Conservation (phyloP, 2,329 filamentous ascomycete genomes). For the Hymenoscyphus salicellus region DNA sequence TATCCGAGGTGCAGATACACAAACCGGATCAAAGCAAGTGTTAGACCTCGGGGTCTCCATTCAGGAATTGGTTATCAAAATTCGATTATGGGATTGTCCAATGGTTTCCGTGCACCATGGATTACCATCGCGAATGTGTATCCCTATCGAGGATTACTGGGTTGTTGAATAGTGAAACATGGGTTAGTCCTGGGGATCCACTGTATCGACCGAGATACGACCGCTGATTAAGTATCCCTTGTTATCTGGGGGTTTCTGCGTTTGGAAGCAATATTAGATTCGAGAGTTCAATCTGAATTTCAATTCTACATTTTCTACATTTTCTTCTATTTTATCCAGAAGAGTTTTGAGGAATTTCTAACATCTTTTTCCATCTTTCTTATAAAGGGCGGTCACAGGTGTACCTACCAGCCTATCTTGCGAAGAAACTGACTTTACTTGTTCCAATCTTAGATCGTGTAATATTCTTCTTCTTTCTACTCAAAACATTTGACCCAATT, state of each 20-base stretch:
- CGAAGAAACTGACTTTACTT: too few relatives aligned
- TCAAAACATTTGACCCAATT: too few relatives aligned
- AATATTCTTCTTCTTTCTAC: too few relatives aligned
- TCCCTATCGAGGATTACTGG: background rate
- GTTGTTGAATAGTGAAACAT: background rate
- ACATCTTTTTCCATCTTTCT: too few relatives aligned
- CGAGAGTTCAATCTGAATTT: background rate
- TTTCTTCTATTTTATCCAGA: too few relatives aligned
- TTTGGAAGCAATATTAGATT: background rate
- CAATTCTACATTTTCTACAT: background rate
- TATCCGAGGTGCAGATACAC: background rate
- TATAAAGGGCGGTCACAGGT: too few relatives aligned
- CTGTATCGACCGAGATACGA: background rate
- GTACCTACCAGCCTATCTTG: too few relatives aligned
- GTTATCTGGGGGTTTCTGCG: background rate
- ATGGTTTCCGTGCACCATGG: background rate
- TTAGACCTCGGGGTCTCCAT: background rate
- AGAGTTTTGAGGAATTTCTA: too few relatives aligned
- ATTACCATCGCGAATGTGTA: background rate
- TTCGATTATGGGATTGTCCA: background rate
- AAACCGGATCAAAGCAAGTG: background rate
- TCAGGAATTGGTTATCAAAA: background rate
- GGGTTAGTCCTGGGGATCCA: background rate
- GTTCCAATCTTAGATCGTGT: too few relatives aligned
- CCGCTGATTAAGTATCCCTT: background rate